Percentiles rank a stretch among this genome's conserved stretches.
Conservation (phyloP, 83 land plant species). For the Larix sibirica region DNA sequence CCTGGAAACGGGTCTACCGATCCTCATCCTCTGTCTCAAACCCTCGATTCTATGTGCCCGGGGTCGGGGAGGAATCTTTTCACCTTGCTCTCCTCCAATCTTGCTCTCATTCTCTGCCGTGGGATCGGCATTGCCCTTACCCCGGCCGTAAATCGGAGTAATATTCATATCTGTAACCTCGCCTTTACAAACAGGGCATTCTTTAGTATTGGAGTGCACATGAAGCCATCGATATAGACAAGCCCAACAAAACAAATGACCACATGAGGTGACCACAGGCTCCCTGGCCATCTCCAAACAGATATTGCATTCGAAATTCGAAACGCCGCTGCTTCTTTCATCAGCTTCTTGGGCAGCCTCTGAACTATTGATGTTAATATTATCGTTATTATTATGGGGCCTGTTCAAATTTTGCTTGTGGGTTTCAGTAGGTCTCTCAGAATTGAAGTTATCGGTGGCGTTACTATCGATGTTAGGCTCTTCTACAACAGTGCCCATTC, state of each 20-base stretch:
- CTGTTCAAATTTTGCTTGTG: not conserved
- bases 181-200: conserved; percentile 73
- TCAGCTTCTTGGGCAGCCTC: conserved; percentile 5
- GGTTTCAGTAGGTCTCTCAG: not conserved
- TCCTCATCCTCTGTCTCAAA: conserved; percentile 45
- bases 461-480: not conserved
- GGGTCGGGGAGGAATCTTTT: conserved; percentile 58
- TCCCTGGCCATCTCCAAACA: conserved; percentile 61
- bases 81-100: conserved; percentile 20
- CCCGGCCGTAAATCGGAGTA: conserved; percentile 72
- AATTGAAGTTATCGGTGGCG: not conserved
- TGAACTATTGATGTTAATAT: too few relatives aligned
- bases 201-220: conserved; percentile 35
- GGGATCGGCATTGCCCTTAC: conserved; percentile 16
- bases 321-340: not conserved
- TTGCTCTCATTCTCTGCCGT: conserved; percentile 3
- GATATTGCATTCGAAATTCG: conserved; percentile 59
- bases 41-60: conserved; percentile 49
- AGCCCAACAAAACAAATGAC: conserved; percentile 74
- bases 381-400: not conserved
- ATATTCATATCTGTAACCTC: conserved; percentile 46
- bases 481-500: not conserved
- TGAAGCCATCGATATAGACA: conserved; percentile 64
- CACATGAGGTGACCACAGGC: conserved; percentile 74
- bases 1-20: not conserved